These are phyloP conservation scores for Hibiscus mutabilis DNA, from an alignment of 345 rosid species.

Conservation along the genomic window DNA sequence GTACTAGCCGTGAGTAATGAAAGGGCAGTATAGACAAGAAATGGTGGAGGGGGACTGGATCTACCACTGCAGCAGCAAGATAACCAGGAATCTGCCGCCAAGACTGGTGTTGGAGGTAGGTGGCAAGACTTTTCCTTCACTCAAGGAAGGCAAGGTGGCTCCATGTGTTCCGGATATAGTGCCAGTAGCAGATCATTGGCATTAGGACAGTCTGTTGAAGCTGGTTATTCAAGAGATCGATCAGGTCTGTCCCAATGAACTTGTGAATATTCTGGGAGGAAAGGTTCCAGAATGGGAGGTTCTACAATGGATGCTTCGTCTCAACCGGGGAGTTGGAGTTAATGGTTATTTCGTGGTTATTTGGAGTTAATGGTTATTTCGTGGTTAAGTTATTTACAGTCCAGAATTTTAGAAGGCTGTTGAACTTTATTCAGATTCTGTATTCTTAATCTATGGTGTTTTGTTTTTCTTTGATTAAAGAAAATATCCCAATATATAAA, in stretches of 20 bases:
- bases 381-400: not conserved
- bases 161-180: slow-evolving; percentile 32
- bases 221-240: slow-evolving; percentile 43
- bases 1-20: too few species aligned
- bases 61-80: too few species aligned
- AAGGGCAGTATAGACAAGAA: too few species aligned
- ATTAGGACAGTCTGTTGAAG: slow-evolving; percentile 30
- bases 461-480: not conserved
- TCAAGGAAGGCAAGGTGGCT: slow-evolving; percentile 59
- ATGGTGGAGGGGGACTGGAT: too few species aligned
- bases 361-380: slow-evolving; percentile 23
- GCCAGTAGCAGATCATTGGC: slow-evolving; percentile 29
- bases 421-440: not conserved
- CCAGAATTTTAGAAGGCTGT: not conserved
- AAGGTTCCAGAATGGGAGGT: slow-evolving; percentile 34
- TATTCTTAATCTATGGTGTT: too few species aligned
- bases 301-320: slow-evolving; percentile 46
- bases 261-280: slow-evolving; percentile 29
- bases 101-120: slow-evolving; percentile 9
- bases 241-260: slow-evolving; percentile 22
- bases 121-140: slow-evolving; percentile 36
- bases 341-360: slow-evolving; percentile 11
- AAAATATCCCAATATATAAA: not conserved
- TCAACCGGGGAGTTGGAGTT: slow-evolving; percentile 42
- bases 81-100: too few species aligned